These are phyloP conservation scores for Pythium angustatum DNA, from an alignment of 352 stramenopile species.

Conservation along the genomic window DNA sequence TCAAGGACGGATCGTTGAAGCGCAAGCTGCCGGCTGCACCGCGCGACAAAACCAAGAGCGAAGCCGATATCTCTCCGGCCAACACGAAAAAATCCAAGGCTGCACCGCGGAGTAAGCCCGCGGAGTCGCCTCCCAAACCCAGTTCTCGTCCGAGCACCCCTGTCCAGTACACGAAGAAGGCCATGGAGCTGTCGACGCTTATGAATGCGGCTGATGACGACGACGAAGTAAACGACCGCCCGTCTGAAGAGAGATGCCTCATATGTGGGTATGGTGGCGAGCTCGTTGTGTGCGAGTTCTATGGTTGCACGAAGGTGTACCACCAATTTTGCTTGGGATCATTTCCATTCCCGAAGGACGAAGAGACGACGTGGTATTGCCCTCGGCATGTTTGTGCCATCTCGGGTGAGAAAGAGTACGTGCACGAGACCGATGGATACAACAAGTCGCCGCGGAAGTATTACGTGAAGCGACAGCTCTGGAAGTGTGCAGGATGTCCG, in stretches of 20 bases:
- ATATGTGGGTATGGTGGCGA: slow-evolving; percentile 82
- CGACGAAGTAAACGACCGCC: slow-evolving; percentile 19
- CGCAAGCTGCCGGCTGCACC: slow-evolving; percentile 50
- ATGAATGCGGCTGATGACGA: slow-evolving; percentile 29
- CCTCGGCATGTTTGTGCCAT: slow-evolving; percentile 76
- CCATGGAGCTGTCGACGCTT: slow-evolving; percentile 29
- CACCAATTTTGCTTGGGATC: slow-evolving; percentile 84
- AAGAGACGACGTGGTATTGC: slow-evolving; percentile 81
- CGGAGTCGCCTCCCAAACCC: slow-evolving; percentile 35
- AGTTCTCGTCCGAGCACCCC: slow-evolving; percentile 24
- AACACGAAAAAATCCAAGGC: slow-evolving; percentile 50
- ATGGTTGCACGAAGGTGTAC: slow-evolving; percentile 82
- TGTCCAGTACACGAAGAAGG: slow-evolving; percentile 24
- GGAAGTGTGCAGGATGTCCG: slow-evolving; percentile 80
- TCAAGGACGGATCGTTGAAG: slow-evolving; percentile 51
- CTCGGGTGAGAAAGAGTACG: slow-evolving; percentile 54
- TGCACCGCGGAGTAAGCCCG: slow-evolving; percentile 16
- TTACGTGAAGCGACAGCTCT: slow-evolving; percentile 61
- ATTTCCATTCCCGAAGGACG: slow-evolving; percentile 78
- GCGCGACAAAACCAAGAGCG: slow-evolving; percentile 34
- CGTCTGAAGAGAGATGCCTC: slow-evolving; percentile 79
- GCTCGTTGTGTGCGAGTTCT: slow-evolving; percentile 83
- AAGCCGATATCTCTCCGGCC: slow-evolving; percentile 16
- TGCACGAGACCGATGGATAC: slow-evolving; percentile 40
- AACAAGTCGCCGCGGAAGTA: slow-evolving; percentile 56